Evolutionary conservation across 2,329 filamentous ascomycete species (phyloP), one percentile per base, ranked within the genome.

Genomic region (Byssochlamys sp.): DNA sequence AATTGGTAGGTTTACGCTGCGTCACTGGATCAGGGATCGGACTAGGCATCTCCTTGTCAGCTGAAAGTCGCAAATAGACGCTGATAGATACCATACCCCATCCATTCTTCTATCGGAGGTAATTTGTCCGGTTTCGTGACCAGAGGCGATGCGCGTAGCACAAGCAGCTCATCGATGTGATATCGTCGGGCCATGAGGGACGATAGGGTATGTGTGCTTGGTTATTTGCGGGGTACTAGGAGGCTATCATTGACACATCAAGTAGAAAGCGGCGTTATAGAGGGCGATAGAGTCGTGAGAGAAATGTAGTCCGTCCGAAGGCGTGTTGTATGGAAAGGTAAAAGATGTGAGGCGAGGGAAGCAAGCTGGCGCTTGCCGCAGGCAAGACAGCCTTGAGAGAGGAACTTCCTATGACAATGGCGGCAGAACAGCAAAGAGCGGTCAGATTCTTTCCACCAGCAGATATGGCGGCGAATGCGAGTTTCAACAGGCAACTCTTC

Each of bases 31-130:
- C 75, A 61, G 73, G 71, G 58, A 74, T 66, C 60, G 76, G 73
- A 58, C 75, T 75, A 58, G 50, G 55, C 49, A 62, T 35, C 19
- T 56, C 53, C 53, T 55, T 55, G 58, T 69, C 56, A 68, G 67
- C 60, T 57, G 63, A 58, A 11, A 24, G 27, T 53, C 56, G 54
- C 49, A 66, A 61, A 54, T 48, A 53, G 35, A 26, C 10, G 57
- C n/a, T n/a, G 19, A 53, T 24, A 57, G 57, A 60, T 53, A 51
- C 53, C 83, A 70, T 80, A 95, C 88, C 92, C 91, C 90, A 96
- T 95, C 91, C 91, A 97, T 79, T 95, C 90, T 77, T 95, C 90
- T 62, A 87, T 83, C 27, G 90, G 88, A 63, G 91, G 91, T 52
- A 96, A 81, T 62, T 81, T 83, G 62, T 86, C 78, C 52, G 92